Base-by-base conservation (phyloP, 129 eudicot species). In the Silybum marianum region DNA sequence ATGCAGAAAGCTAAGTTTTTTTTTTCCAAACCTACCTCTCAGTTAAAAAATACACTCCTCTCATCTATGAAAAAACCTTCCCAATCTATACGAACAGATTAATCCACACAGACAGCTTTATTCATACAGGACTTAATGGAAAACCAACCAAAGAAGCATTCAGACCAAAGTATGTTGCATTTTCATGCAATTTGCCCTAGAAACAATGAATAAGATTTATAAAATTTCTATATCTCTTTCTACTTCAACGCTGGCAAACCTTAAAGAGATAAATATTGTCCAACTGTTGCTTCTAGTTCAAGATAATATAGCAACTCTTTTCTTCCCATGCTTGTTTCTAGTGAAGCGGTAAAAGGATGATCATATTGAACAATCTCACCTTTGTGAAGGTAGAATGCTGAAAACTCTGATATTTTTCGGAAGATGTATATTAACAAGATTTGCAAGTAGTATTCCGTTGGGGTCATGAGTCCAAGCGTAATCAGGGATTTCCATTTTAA, bases 401-500 rank as follows among this genome's bases (percentile, higher is more conserved):
- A 95, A 95, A 78, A 95, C 97, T 86, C 85, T 86, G 79, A 95
- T 92, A 77, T 79, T 87, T 75, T 80, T 78, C 40, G 99, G 99
- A 77, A 95, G 97, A 85, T 88, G 74, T 39, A 87, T 79, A 77
- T 95, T 95, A 39, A 95, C 85, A 84, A 77, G 71, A 80, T 86
- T 82, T 75, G 99, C 97, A 84, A 95, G 94, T 84, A 84, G 81
- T 71, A 87, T 84, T 77, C 99, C 99, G 75, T 88, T 88, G 14
- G 93, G 90, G 72, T 92, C 97, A 83, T 87, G 87, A 75, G 39
- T 75, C 99, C 99, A 95, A 4, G 97, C 99, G 82, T 32, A 69
- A 69, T 87, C 97, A 72, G 99, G 99, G 60, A 95, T 90, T 86
- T 95, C 99, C 99, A 95, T 85, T 84, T 95, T 95, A 6, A 92